Conservation (phyloP, 495 filamentous ascomycete genomes). For the Talaromyces stipitatus region DNA sequence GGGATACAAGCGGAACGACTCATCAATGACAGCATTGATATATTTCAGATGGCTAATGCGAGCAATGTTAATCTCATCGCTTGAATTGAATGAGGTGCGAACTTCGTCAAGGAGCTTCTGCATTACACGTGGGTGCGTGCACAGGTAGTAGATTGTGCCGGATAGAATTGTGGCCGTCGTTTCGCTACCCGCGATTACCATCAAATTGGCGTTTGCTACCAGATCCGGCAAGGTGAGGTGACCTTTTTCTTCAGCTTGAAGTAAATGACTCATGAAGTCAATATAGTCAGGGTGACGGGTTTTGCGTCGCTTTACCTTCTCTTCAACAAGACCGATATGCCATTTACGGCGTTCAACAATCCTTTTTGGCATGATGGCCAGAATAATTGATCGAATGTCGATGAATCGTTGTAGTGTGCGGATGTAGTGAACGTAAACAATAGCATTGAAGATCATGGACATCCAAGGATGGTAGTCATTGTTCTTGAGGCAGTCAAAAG, state of each 20-base stretch:
- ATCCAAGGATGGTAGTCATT: conserved; percentile 42
- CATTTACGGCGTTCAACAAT: conserved; percentile 1
- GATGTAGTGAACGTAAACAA: conserved; percentile 9
- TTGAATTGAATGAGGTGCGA: conserved; percentile 28
- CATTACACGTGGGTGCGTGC: conserved; percentile 43
- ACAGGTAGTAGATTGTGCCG: conserved; percentile 47
- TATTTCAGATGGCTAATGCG: conserved; percentile 41
- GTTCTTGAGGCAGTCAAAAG: conserved; percentile 38
- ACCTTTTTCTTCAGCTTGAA: neutral
- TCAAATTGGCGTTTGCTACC: conserved; percentile 25
- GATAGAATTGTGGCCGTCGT: conserved; percentile 47
- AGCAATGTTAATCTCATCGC: conserved; percentile 24
- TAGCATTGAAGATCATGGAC: conserved; percentile 21
- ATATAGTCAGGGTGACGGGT: neutral
- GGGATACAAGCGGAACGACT: conserved; percentile 60
- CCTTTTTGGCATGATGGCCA: neutral
- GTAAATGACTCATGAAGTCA: neutral
- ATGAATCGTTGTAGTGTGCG: neutral
- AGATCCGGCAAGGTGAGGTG: neutral
- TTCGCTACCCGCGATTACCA: conserved; percentile 48
- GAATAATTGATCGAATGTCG: neutral
- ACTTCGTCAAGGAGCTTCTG: conserved; percentile 51
- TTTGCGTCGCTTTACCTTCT: neutral
- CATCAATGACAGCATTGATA: conserved; percentile 61
- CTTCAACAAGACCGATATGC: conserved; percentile 1